phyloP scores from a whole-genome alignment of 2,329 filamentous ascomycete species.

The Aureobasidium sp. region DNA sequence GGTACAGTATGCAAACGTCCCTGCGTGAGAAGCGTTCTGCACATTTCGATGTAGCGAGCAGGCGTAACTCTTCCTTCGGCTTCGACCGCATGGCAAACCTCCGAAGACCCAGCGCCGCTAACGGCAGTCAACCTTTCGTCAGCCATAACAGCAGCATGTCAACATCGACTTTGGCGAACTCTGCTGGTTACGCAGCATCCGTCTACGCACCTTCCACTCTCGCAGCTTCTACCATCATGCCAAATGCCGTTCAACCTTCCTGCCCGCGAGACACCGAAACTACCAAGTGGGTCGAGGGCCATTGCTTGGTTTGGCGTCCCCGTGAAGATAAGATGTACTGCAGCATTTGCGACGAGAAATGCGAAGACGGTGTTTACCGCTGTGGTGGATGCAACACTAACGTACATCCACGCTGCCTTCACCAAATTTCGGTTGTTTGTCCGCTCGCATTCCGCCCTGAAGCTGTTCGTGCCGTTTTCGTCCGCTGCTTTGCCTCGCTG shows the following conservation, averaged over 20 bases:
- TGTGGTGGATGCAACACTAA: slow-evolving; percentile 56
- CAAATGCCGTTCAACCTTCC: slow-evolving; percentile 73
- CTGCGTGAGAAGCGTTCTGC: slow-evolving; percentile 90
- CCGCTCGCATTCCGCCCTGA: slow-evolving; percentile 60
- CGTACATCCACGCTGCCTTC: slow-evolving; percentile 53
- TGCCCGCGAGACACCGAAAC: slow-evolving; percentile 60
- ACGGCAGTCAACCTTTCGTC: slow-evolving; percentile 54
- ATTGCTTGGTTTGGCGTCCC: slow-evolving; percentile 63
- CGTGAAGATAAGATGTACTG: slow-evolving; percentile 57
- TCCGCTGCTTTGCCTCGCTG: slow-evolving; percentile 60
- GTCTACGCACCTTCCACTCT: slow-evolving; percentile 81
- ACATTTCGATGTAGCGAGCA: slow-evolving; percentile 66
- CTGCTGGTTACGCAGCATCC: slow-evolving; percentile 64
- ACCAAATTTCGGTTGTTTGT: slow-evolving; percentile 57
- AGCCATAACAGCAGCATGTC: slow-evolving; percentile 57
- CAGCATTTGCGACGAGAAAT: slow-evolving; percentile 68
- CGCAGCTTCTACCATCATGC: slow-evolving; percentile 80
- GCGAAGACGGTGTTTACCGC: slow-evolving; percentile 66
- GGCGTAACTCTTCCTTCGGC: slow-evolving; percentile 84
- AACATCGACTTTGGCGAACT: slow-evolving; percentile 54
- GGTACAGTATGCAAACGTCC: slow-evolving; percentile 76
- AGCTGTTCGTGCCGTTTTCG: slow-evolving; percentile 60
- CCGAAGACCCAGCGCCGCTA: slow-evolving; percentile 47
- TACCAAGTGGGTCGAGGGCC: slow-evolving; percentile 76
- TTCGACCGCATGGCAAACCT: slow-evolving; percentile 63